These are phyloP conservation scores for Clohesyomyces aquaticus DNA, from an alignment of 495 filamentous ascomycete species.

Conservation along the genomic window DNA sequence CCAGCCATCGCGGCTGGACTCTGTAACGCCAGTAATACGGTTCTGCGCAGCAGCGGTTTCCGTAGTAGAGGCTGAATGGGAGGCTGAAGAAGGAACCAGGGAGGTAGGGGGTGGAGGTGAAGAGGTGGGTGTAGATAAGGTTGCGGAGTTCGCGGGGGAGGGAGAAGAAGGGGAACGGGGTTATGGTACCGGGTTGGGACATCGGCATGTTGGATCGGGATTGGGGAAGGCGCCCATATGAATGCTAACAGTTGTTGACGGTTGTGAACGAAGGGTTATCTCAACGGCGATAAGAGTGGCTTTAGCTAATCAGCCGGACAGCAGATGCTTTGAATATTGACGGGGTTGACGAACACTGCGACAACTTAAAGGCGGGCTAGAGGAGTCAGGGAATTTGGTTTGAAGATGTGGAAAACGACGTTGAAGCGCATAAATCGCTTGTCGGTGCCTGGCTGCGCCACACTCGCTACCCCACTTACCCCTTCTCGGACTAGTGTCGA, in stretches of 20 bases:
- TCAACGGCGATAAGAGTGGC: neutral
- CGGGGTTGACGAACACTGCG: neutral
- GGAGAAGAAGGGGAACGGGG: neutral
- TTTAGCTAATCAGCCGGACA: neutral
- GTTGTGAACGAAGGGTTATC: neutral
- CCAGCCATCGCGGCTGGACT: neutral
- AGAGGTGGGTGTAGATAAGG: neutral
- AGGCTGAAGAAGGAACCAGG: neutral
- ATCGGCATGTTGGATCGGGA: neutral
- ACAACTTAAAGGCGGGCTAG: neutral
- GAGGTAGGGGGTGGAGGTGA: neutral
- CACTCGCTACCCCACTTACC: neutral
- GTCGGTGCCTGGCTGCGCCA: neutral
- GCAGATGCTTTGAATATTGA: neutral
- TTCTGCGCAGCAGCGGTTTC: neutral
- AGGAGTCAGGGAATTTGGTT: neutral
- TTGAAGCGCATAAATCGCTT: neutral
- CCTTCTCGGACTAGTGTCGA: neutral
- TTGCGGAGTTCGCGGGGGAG: neutral
- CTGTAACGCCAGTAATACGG: neutral
- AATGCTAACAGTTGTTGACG: neutral
- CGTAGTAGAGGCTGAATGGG: neutral
- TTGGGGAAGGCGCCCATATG: neutral
- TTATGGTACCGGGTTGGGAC: neutral
- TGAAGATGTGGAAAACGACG: neutral